Evolutionary conservation across 805 yeast species (phyloP).

Genomic region (Ogataea pini): DNA sequence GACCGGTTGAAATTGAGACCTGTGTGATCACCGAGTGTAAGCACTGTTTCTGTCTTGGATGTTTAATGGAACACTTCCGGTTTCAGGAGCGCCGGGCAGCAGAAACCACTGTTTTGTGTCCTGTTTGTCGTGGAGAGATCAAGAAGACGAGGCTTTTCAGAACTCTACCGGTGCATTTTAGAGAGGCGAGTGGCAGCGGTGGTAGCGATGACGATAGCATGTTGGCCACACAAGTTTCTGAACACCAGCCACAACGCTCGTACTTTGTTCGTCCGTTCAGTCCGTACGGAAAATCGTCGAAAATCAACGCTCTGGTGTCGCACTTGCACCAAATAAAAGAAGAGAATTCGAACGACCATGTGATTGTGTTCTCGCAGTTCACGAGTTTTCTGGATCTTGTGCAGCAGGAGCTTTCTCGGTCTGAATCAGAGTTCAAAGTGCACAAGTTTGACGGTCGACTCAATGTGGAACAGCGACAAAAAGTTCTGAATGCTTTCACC

Average conservation of each 20-base stretch:
- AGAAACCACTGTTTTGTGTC: conserved; percentile 53
- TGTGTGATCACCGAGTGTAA: conserved; percentile 69
- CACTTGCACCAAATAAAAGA: conserved; percentile 57
- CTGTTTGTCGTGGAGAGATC: conserved; percentile 67
- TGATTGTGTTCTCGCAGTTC: conserved; percentile 90
- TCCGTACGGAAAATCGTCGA: conserved; percentile 64
- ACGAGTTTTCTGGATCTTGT: conserved; percentile 79
- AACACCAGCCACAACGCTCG: conserved; percentile 10
- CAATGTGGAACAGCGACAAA: conserved; percentile 61
- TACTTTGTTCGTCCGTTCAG: conserved; percentile 43
- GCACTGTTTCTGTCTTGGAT: conserved; percentile 74
- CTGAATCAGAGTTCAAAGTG: conserved; percentile 49
- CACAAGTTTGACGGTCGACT: conserved; percentile 84
- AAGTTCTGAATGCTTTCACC: conserved; percentile 57
- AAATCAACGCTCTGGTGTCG: conserved; percentile 64
- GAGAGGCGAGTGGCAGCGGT: conserved; percentile 18
- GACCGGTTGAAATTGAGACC: conserved; percentile 55
- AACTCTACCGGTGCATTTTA: conserved; percentile 30
- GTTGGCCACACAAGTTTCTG: conserved; percentile 14
- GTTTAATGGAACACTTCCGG: conserved; percentile 72
- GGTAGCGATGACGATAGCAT: conserved; percentile 4
- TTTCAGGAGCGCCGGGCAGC: conserved; percentile 47
- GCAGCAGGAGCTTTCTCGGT: conserved; percentile 52
- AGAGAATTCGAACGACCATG: conserved; percentile 64
- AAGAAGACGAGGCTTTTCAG: conserved; percentile 50